phyloP scores from a whole-genome alignment of 345 rosid genomes.

The Syzygium jambos region DNA sequence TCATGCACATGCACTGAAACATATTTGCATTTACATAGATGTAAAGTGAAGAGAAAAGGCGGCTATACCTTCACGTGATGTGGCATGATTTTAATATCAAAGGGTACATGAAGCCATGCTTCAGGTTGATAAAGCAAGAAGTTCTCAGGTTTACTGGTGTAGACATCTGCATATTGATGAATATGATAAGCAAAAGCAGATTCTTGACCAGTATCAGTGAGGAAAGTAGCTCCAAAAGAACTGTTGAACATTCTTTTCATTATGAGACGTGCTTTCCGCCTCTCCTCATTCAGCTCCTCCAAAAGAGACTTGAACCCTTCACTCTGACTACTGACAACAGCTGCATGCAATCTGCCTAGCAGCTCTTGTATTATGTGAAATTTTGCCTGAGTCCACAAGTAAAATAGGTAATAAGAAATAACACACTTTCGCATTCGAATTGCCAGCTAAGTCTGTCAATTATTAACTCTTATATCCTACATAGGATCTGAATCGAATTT shows the following conservation, averaged over 20 bases:
- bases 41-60: neutral
- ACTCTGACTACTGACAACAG: conserved; percentile 32
- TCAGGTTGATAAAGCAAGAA: conserved; percentile 68
- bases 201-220: conserved; percentile 87
- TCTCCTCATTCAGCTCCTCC: conserved; percentile 62
- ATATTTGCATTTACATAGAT: neutral
- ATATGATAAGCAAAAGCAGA: conserved; percentile 95
- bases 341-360: conserved; percentile 73
- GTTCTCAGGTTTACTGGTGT: conserved; percentile 91
- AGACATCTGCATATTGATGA: conserved; percentile 88
- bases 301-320: conserved; percentile 46
- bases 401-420: neutral
- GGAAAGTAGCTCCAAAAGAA: conserved; percentile 96
- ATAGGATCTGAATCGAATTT: neutral
- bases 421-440: neutral
- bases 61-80: conserved; percentile 82
- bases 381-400: conserved; percentile 51
- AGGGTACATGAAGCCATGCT: conserved; percentile 95
- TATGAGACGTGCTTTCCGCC: conserved; percentile 53
- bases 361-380: conserved; percentile 90
- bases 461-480: neutral
- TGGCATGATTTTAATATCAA: conserved; percentile 91
- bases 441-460: neutral
- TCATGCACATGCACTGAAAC: neutral
- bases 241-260: conserved; percentile 89